These are phyloP conservation scores for Diplocarpon mali DNA, from an alignment of 2,329 filamentous ascomycete genomes.

Conservation along the genomic window DNA sequence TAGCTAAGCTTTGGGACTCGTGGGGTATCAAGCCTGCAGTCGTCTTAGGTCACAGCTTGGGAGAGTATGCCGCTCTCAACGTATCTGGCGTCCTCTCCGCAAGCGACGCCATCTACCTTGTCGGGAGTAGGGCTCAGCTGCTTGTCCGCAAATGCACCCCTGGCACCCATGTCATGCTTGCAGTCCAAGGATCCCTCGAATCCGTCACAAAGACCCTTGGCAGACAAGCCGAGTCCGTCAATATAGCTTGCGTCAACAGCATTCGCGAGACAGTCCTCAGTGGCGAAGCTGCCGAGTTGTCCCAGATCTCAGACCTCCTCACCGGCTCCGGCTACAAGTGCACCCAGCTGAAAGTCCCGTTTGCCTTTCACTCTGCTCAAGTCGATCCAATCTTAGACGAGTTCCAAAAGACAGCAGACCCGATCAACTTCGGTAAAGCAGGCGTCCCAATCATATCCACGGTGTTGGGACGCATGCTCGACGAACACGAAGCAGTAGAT, in stretches of 20 bases:
- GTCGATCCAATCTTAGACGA: constrained; percentile 51
- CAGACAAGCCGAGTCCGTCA: constrained; percentile 32
- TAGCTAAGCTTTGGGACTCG: constrained; percentile 43
- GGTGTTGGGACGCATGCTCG: constrained; percentile 48
- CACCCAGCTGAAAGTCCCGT: constrained; percentile 52
- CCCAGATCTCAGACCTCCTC: constrained; percentile 38
- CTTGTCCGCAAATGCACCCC: constrained; percentile 10
- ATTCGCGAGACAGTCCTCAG: constrained; percentile 66
- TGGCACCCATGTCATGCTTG: constrained; percentile 21
- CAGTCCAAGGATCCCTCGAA: constrained; percentile 35
- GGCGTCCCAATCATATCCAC: constrained; percentile 56
- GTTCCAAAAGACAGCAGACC: constrained; percentile 43
- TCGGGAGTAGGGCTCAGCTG: constrained; percentile 49
- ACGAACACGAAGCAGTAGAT: constrained; percentile 43
- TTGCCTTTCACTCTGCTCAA: constrained; percentile 56
- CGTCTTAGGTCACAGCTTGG: constrained; percentile 53
- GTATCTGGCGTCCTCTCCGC: constrained; percentile 60
- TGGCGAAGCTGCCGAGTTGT: constrained; percentile 42
- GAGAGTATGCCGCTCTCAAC: constrained; percentile 64
- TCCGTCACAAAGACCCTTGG: constrained; percentile 37
- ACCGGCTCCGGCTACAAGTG: constrained; percentile 44
- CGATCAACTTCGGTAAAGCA: constrained; percentile 44
- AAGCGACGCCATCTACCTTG: constrained; percentile 60
- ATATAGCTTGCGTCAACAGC: constrained; percentile 62
- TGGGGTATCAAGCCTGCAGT: constrained; percentile 44